Evolutionary conservation across 2,329 filamentous ascomycete genomes (phyloP).

Genomic region (Talaromyces albobiverticillius): DNA sequence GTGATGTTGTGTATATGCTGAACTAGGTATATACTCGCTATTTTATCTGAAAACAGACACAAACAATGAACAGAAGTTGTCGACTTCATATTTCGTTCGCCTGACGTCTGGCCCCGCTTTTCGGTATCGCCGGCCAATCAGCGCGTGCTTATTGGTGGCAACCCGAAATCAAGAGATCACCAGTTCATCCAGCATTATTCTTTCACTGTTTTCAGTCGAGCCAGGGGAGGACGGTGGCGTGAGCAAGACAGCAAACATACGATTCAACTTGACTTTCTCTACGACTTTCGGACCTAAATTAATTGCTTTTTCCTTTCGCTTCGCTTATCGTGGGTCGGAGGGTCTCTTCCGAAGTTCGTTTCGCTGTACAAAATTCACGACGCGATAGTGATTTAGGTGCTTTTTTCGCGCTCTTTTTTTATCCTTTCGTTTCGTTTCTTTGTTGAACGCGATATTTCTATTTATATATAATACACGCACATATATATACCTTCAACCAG

Average conservation of each 20-base stretch:
- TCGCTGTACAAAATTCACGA: neutral
- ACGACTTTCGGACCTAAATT: too few relatives aligned
- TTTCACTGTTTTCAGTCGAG: neutral
- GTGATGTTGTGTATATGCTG: too few relatives aligned
- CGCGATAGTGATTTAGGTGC: neutral
- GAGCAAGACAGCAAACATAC: neutral
- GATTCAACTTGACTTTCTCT: neutral
- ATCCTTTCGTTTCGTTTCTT: neutral
- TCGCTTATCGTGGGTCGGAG: neutral
- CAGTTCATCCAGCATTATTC: neutral
- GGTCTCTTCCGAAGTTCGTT: neutral
- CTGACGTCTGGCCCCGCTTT: constrained; percentile 11
- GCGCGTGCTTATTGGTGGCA: constrained; percentile 4
- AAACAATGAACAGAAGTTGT: too few relatives aligned
- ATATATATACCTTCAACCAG: neutral
- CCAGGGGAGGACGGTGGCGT: neutral
- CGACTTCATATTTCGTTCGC: constrained; percentile 3
- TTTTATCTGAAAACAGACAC: too few relatives aligned
- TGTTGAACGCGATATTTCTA: neutral
- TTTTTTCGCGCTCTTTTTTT: neutral
- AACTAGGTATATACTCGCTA: too few relatives aligned
- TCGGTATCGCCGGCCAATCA: constrained; percentile 6
- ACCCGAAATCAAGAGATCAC: neutral
- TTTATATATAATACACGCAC: neutral
- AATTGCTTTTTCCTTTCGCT: too few relatives aligned